These are phyloP conservation scores for Rhodocollybia butyracea DNA, from an alignment of 768 basidiomycete species.

Conservation along the genomic window DNA sequence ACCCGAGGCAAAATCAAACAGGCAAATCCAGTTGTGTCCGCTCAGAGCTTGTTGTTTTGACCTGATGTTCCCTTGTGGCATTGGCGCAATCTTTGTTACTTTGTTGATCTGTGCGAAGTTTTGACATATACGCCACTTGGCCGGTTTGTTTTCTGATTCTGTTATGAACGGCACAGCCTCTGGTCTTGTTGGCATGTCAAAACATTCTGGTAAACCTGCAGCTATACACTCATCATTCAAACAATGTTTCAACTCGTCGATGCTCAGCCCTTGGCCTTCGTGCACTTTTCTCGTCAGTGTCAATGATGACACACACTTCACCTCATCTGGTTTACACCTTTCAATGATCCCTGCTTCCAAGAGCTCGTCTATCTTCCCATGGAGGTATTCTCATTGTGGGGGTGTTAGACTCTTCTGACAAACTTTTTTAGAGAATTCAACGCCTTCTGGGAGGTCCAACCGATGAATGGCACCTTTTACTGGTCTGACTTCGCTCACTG, in stretches of 20 bases:
- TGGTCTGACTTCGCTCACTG: slow-evolving; percentile 31
- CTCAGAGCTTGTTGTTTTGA: slow-evolving; percentile 33
- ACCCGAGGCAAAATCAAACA: slow-evolving; percentile 33
- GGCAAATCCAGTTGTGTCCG: slow-evolving; percentile 31
- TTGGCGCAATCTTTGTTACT: too few relatives aligned
- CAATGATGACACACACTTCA: slow-evolving; percentile 31
- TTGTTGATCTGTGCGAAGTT: too few relatives aligned
- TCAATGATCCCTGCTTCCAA: slow-evolving; percentile 29
- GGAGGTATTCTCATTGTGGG: slow-evolving; percentile 27
- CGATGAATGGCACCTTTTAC: slow-evolving; percentile 29
- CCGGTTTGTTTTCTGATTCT: not conserved
- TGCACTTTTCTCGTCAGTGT: slow-evolving; percentile 36
- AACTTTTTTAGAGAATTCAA: slow-evolving; percentile 28
- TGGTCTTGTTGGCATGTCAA: slow-evolving; percentile 20
- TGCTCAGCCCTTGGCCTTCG: slow-evolving; percentile 21
- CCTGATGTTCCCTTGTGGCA: too few relatives aligned
- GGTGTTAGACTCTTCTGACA: slow-evolving; percentile 27
- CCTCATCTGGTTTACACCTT: slow-evolving; percentile 22
- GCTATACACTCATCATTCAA: slow-evolving; percentile 31
- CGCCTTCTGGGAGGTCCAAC: slow-evolving; percentile 26
- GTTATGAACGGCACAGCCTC: not conserved
- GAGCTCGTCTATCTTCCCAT: slow-evolving; percentile 31
- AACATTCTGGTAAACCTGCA: slow-evolving; percentile 18
- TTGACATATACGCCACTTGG: too few relatives aligned
- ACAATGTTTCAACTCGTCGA: slow-evolving; percentile 24